A percentile compares a stretch with the other conserved stretches of the same genome.
phyloP scores from a whole-genome alignment of 805 yeast genomes.

The Candida sithepensis region DNA sequence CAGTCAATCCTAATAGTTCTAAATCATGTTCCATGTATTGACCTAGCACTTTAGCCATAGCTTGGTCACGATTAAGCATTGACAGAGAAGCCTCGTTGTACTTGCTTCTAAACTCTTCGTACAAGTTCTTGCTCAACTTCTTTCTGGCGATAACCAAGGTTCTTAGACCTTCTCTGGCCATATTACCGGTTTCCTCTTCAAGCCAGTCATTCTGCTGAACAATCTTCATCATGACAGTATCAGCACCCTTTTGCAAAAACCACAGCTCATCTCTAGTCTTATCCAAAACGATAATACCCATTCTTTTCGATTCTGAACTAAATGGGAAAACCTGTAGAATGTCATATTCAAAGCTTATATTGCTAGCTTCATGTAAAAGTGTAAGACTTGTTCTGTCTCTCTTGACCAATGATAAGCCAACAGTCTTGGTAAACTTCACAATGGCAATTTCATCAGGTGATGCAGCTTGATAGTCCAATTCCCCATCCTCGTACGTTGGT shows the following conservation, averaged over 20 bases:
- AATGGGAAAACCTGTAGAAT: constrained; percentile 88
- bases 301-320: constrained; percentile 91
- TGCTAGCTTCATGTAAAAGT: constrained; percentile 58
- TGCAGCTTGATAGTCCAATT: constrained; percentile 87
- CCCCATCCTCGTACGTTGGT: constrained; percentile 80
- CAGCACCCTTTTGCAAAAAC: constrained; percentile 95
- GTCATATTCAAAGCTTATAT: constrained; percentile 51
- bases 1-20: constrained; percentile 88
- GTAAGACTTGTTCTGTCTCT: constrained; percentile 80
- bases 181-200: constrained; percentile 94
- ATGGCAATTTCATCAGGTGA: constrained; percentile 99
- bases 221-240: constrained; percentile 82
- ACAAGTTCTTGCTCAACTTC: constrained; percentile 49
- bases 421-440: constrained; percentile 82
- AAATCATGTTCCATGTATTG: constrained; percentile 76
- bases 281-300: constrained; percentile 85
- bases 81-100: constrained; percentile 73
- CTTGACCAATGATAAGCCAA: constrained; percentile 75
- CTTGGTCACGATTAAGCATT: constrained; percentile 74
- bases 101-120: constrained; percentile 58
- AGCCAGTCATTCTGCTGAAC: constrained; percentile 92
- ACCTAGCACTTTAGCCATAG: constrained; percentile 64
- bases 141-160: constrained; percentile 93
- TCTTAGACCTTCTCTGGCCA: constrained; percentile 98
- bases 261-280: constrained; percentile 62